phyloP scores from a whole-genome alignment of 441 rosid species.

The Erysimum cheiri region DNA sequence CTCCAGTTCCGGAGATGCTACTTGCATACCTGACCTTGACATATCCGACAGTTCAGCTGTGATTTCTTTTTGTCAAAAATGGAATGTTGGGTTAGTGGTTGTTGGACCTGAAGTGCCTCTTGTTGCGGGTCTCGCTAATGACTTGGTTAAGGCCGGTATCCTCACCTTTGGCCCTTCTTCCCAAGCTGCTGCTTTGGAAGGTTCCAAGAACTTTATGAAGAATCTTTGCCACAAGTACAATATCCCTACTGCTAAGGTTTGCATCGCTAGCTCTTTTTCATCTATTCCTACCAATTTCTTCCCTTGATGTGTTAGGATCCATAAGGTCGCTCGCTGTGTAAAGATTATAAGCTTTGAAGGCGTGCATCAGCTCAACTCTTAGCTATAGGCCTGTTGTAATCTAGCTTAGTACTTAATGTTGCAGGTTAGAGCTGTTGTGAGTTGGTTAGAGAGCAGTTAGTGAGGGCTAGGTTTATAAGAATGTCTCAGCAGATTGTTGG shows the following conservation, averaged over 20 bases:
- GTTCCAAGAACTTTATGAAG: conserved; percentile 96
- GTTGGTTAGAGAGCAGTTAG: conserved; percentile 8
- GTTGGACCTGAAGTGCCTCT: conserved; percentile 95
- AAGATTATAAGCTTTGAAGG: not conserved
- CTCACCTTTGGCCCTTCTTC: conserved; percentile 92
- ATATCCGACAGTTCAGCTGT: conserved; percentile 68
- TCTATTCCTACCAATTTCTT: not conserved
- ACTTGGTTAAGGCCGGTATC: conserved; percentile 66
- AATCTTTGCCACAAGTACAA: conserved; percentile 77
- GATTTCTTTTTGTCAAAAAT: conserved; percentile 65
- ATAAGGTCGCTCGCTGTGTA: not conserved
- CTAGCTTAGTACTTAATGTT: conserved; percentile 10
- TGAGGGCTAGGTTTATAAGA: conserved; percentile 9
- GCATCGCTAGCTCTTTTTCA: not conserved
- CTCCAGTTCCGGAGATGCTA: conserved; percentile 78
- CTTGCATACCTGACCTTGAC: conserved; percentile 77
- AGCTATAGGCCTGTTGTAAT: not conserved
- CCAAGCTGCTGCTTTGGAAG: conserved; percentile 95
- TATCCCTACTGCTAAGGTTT: conserved; percentile 96
- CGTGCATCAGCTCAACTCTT: not conserved
- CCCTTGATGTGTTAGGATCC: conserved; percentile 1
- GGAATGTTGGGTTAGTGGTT: conserved; percentile 78
- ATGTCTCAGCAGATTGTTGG: conserved; percentile 7
- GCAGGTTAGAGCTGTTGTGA: conserved; percentile 3
- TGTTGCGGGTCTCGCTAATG: conserved; percentile 86